Evolutionary conservation across 108 stramenopile species (phyloP), one percentile per base, ranked within the genome.

Genomic region (Schizochytrium sp.): DNA sequence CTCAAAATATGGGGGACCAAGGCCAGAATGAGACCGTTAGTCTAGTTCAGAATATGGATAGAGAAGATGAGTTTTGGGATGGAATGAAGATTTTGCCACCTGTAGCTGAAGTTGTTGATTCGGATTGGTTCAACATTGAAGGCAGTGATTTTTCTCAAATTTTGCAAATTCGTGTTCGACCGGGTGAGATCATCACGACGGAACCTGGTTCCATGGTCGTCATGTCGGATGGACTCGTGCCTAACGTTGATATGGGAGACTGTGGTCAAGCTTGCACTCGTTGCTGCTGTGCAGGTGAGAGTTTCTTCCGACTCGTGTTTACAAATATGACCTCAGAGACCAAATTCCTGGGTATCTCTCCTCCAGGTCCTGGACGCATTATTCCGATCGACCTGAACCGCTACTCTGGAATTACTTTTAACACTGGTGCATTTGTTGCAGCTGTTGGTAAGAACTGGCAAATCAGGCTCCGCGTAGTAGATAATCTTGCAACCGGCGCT

Each of bases 141-240:
- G 76, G 76, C 10, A 40, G 76, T 53, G 76, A 83, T 40, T 83
- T 83, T 53, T 83, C 76, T 47, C 76, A 83, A 3, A 49, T 83
- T 10, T 53, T 83, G 0, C 76, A 83, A 53, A 40, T 83, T 53
- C 10, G 53, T 5, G 50, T 83, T 5, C 50, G 53, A 47, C 76
- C 76, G 28, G 76, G 76, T 2, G 76, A 83, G 76, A 83, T 40
- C 53, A 83, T 83, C 76, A 83, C 76, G 15, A 55, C 76, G 28
- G 76, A 83, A 40, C 76, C 76, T 13, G 76, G 76, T 8, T 55
- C 76, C 53, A 83, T 83, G 76, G 76, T 83, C 50, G 50, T 83
- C 76, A 83, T 83, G 76, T 83, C 76, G 76, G 76, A 83, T 2
- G 76, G 76, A n/a, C 47, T 83, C 45, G 5, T 15, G 76, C 76